Evolutionary conservation across 75 land plant species (phyloP).

Genomic region (Sequoia sempervirens): DNA sequence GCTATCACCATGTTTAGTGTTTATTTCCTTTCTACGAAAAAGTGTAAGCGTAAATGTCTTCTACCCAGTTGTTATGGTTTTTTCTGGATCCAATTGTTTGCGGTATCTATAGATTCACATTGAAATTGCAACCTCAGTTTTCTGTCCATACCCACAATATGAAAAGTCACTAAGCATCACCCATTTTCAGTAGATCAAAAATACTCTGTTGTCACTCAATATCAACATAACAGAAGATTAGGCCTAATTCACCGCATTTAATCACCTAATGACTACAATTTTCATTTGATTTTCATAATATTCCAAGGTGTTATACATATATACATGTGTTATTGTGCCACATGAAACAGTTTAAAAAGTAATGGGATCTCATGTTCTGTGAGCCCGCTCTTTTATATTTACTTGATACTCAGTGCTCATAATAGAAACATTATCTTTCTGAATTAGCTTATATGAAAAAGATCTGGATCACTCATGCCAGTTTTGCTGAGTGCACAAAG

Average conservation of each 20-base stretch:
- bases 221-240: not conserved
- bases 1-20: constrained; percentile 58
- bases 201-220: not conserved
- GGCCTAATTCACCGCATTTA: not conserved
- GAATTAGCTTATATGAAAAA: not conserved
- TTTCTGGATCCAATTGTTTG: not conserved
- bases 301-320: too few relatives aligned
- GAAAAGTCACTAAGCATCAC: not conserved
- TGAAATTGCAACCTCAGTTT: not conserved
- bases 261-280: too few relatives aligned
- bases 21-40: constrained; percentile 36
- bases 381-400: not conserved
- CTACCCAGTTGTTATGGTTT: not conserved
- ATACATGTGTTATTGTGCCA: too few relatives aligned
- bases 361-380: not conserved
- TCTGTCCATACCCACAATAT: not conserved
- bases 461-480: not conserved
- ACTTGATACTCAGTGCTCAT: not conserved
- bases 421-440: not conserved
- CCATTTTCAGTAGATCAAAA: not conserved
- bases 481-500: not conserved
- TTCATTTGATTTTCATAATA: too few relatives aligned
- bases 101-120: not conserved
- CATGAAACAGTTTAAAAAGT: too few relatives aligned
- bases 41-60: constrained; percentile 40